A percentile compares a stretch with the other conserved stretches of the same genome.
Evolutionary conservation across 2,329 filamentous ascomycete species (phyloP).

Genomic region (Neonectria faginata): DNA sequence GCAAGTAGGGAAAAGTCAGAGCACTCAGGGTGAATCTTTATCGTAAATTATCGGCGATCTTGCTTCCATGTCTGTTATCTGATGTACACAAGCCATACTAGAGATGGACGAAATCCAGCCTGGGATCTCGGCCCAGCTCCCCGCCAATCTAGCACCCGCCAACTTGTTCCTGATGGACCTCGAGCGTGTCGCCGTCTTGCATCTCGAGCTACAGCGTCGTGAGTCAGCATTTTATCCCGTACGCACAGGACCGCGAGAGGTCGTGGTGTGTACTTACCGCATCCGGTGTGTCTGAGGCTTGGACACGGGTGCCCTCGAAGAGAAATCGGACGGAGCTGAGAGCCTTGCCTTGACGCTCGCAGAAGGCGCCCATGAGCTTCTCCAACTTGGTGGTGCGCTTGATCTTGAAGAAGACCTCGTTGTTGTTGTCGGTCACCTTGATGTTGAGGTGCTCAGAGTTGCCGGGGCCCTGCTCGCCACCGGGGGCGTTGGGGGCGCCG

Average conservation of each 20-base stretch:
- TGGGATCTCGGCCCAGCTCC: slow-evolving; percentile 28
- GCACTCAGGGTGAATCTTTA: slow-evolving; percentile 45
- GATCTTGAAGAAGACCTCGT: slow-evolving; percentile 99
- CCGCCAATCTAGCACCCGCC: slow-evolving; percentile 67
- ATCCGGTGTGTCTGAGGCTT: slow-evolving; percentile 89
- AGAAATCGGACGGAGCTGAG: slow-evolving; percentile 88
- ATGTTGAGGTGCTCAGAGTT: slow-evolving; percentile 92
- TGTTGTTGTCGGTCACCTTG: slow-evolving; percentile 99
- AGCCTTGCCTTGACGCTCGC: slow-evolving; percentile 93
- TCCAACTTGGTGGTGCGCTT: slow-evolving; percentile 96
- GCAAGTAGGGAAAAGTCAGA: neutral
- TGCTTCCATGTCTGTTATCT: slow-evolving; percentile 33
- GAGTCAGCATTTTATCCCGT: slow-evolving; percentile 23
- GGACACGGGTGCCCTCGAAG: slow-evolving; percentile 94
- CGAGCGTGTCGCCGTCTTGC: slow-evolving; percentile 93
- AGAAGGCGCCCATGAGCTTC: slow-evolving; percentile 99
- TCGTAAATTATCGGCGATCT: slow-evolving; percentile 43
- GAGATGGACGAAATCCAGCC: slow-evolving; percentile 33
- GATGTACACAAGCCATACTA: slow-evolving; percentile 40
- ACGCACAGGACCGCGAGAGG: slow-evolving; percentile 11
- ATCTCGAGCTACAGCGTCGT: slow-evolving; percentile 81
- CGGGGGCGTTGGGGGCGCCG: slow-evolving; percentile 63
- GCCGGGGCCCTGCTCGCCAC: slow-evolving; percentile 59
- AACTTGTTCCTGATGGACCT: slow-evolving; percentile 98
- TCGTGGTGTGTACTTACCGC: slow-evolving; percentile 72